These are phyloP conservation scores for Pseudopyrenochaeta lycopersici DNA, from an alignment of 2,329 filamentous ascomycete species.

Conservation along the genomic window DNA sequence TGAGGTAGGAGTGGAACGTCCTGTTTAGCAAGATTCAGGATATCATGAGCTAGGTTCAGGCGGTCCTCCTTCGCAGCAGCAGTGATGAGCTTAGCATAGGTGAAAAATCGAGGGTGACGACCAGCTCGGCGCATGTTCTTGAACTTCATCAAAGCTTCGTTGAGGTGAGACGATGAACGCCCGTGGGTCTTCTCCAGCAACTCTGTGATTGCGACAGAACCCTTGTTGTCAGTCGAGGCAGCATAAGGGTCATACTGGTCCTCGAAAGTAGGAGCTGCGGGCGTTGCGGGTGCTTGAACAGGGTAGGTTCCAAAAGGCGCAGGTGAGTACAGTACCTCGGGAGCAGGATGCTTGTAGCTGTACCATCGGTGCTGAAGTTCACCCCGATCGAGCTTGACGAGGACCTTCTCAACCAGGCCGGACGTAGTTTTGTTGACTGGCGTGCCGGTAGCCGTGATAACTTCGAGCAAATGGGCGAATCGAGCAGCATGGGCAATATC, in stretches of 20 bases:
- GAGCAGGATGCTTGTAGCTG: slow-evolving; percentile 61
- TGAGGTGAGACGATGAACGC: slow-evolving; percentile 75
- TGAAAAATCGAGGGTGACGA: slow-evolving; percentile 93
- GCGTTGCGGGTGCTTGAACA: slow-evolving; percentile 57
- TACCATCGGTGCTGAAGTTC: slow-evolving; percentile 66
- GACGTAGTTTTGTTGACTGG: slow-evolving; percentile 65
- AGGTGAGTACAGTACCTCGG: slow-evolving; percentile 56
- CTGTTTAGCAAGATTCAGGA: slow-evolving; percentile 85
- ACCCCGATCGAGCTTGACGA: slow-evolving; percentile 61
- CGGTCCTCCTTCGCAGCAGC: slow-evolving; percentile 87
- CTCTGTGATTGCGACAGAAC: slow-evolving; percentile 88
- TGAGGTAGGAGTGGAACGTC: slow-evolving; percentile 87
- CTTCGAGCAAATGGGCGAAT: slow-evolving; percentile 69
- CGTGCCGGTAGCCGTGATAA: slow-evolving; percentile 61
- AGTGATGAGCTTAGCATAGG: slow-evolving; percentile 93
- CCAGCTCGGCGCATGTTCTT: slow-evolving; percentile 93
- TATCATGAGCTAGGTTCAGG: slow-evolving; percentile 82
- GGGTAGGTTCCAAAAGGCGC: slow-evolving; percentile 61
- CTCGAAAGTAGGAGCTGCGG: slow-evolving; percentile 71
- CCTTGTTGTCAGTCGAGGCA: slow-evolving; percentile 89
- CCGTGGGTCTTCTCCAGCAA: slow-evolving; percentile 83
- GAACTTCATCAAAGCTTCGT: slow-evolving; percentile 83
- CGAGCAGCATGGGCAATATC: slow-evolving; percentile 68
- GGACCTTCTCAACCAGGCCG: slow-evolving; percentile 65
- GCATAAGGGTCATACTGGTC: slow-evolving; percentile 93